Evolutionary conservation across 495 filamentous ascomycete genomes (phyloP).

Genomic region (Penicillium alfredii): DNA sequence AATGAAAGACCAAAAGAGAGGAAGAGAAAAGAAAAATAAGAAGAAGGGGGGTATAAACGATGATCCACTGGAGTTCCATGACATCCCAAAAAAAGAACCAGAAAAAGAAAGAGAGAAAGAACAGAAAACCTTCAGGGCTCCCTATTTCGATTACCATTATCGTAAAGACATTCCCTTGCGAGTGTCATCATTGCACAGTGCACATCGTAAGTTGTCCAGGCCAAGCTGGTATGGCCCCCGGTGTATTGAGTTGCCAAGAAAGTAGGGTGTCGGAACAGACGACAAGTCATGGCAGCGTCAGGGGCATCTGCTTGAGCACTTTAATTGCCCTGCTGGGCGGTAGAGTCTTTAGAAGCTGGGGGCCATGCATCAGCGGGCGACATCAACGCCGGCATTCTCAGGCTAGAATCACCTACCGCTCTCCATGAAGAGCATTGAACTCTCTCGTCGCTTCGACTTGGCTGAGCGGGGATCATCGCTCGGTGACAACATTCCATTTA

Average conservation of each 20-base stretch:
- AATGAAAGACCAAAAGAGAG: neutral
- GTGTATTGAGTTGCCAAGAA: conserved; percentile 6
- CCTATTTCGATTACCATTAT: conserved; percentile 42
- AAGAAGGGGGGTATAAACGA: neutral
- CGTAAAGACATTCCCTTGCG: conserved; percentile 31
- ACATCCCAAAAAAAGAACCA: conserved; percentile 3
- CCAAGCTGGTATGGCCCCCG: conserved; percentile 7
- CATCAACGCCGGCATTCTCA: conserved; percentile 21
- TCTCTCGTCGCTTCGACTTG: conserved; percentile 53
- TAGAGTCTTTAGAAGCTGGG: conserved; percentile 9
- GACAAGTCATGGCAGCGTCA: conserved; percentile 1
- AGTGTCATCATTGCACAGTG: conserved; percentile 24
- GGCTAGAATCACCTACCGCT: conserved; percentile 15
- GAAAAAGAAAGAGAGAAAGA: neutral
- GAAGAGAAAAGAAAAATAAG: neutral
- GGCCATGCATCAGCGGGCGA: conserved; percentile 14
- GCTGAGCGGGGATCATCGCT: conserved; percentile 32
- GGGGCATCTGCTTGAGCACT: no score
- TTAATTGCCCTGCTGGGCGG: conserved; percentile 13
- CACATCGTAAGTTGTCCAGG: conserved; percentile 22
- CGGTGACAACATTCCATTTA: conserved; percentile 39
- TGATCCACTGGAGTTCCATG: no score
- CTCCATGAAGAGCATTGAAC: conserved; percentile 54
- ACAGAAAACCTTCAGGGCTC: no score
- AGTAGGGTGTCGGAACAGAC: conserved; percentile 1